A percentile compares a stretch with the other conserved stretches of the same genome.
Evolutionary conservation across 768 basidiomycete genomes (phyloP).

Genomic region (Russula earlei): DNA sequence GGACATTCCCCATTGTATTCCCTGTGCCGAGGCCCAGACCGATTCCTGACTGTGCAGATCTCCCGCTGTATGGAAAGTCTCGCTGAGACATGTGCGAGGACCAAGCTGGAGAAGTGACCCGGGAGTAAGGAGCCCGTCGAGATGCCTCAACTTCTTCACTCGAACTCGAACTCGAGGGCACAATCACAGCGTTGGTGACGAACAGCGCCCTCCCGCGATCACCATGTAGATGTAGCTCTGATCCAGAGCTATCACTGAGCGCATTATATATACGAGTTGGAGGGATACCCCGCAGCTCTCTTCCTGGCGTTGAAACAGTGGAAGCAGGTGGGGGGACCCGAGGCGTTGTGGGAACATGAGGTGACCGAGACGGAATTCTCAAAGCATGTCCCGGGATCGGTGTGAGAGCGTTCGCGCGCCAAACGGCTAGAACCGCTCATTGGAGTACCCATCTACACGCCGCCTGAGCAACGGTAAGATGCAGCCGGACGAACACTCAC

Average conservation of each 20-base stretch:
- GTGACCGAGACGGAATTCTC: constrained; percentile 13
- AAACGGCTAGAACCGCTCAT: not conserved
- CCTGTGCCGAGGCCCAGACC: constrained; percentile 5
- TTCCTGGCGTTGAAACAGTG: constrained; percentile 1
- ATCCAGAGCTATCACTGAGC: constrained; percentile 11
- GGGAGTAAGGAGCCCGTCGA: not conserved
- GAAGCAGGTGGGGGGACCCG: constrained; percentile 11
- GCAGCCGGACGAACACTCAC: not conserved
- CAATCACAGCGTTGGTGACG: constrained; percentile 16
- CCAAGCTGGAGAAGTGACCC: not conserved
- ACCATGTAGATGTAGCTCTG: constrained; percentile 8
- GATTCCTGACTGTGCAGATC: constrained; percentile 2
- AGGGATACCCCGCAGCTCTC: not conserved
- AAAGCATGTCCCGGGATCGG: constrained; percentile 18
- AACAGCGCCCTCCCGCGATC: constrained; percentile 15
- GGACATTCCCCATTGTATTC: not conserved
- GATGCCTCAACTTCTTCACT: constrained; percentile 8
- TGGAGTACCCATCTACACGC: not conserved
- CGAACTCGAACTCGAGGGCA: constrained; percentile 15
- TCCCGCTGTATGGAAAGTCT: not conserved
- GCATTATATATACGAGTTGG: constrained; percentile 3
- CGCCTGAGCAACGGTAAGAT: not conserved
- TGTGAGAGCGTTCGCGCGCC: constrained; percentile 17
- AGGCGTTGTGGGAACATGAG: constrained; percentile 3
- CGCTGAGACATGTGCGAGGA: not conserved